Evolutionary conservation across 2,329 filamentous ascomycete genomes (phyloP).

Genomic region (Colletotrichum theobromicola): DNA sequence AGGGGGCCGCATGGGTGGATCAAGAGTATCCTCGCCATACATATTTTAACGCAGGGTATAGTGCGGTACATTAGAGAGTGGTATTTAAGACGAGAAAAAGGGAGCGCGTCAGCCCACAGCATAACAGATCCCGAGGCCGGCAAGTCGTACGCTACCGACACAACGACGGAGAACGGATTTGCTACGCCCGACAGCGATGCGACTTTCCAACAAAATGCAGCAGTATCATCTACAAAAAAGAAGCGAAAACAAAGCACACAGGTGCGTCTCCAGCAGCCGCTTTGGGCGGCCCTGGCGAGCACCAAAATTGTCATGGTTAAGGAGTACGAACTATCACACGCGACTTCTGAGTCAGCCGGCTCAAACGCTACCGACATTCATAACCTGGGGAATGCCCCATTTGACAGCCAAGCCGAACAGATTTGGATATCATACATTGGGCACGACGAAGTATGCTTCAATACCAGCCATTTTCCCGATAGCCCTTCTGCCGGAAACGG

Average conservation of each 20-base stretch:
- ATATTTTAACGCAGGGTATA: slow-evolving; percentile 76
- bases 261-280: slow-evolving; percentile 86
- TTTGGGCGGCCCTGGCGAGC: slow-evolving; percentile 93
- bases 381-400: slow-evolving; percentile 77
- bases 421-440: slow-evolving; percentile 85
- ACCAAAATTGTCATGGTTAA: slow-evolving; percentile 97
- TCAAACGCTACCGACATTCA: slow-evolving; percentile 79
- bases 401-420: slow-evolving; percentile 71
- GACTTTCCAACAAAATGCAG: slow-evolving; percentile 59
- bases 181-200: slow-evolving; percentile 59
- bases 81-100: slow-evolving; percentile 67
- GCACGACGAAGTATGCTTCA: slow-evolving; percentile 79
- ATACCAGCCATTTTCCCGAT: slow-evolving; percentile 68
- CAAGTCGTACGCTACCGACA: slow-evolving; percentile 44
- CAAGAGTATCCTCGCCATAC: slow-evolving; percentile 72
- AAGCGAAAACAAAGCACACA: slow-evolving; percentile 90
- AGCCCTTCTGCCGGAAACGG: slow-evolving; percentile 32
- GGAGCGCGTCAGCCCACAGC: slow-evolving; percentile 52
- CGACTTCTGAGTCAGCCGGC: slow-evolving; percentile 73
- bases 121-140: slow-evolving; percentile 68
- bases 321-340: slow-evolving; percentile 84
- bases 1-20: slow-evolving; percentile 69
- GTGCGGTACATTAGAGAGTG: slow-evolving; percentile 74
- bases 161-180: slow-evolving; percentile 51
- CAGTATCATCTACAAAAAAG: slow-evolving; percentile 72